phyloP scores from a whole-genome alignment of 2,329 filamentous ascomycete genomes.

The Fusarium devonianum region DNA sequence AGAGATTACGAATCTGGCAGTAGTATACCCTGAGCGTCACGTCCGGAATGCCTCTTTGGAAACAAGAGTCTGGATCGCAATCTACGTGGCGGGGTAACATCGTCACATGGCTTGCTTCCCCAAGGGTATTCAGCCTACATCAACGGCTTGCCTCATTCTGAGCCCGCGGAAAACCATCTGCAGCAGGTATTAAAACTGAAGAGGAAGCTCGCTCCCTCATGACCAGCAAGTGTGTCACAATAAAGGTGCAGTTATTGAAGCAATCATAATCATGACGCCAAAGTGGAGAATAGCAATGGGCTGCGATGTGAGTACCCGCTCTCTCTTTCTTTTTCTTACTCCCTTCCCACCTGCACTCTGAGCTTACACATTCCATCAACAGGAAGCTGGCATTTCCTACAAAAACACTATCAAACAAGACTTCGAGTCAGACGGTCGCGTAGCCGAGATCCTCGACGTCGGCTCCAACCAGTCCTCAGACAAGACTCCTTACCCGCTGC shows the following conservation, averaged over 20 bases:
- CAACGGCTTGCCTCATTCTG: constrained; percentile 10
- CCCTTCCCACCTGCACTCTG: no score
- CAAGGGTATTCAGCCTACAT: neutral
- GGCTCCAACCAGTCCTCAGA: constrained; percentile 71
- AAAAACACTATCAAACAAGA: constrained; percentile 80
- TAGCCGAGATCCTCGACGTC: constrained; percentile 75
- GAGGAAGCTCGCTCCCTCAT: neutral
- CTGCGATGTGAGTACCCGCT: constrained; percentile 56
- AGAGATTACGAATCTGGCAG: neutral
- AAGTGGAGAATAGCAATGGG: constrained; percentile 62
- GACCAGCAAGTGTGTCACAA: no score
- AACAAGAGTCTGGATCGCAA: neutral
- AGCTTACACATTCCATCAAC: neutral
- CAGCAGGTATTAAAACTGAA: constrained; percentile 8
- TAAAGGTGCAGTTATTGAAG: no score
- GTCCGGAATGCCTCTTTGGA: constrained; percentile 22
- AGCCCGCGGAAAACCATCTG: no score
- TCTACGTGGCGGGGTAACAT: neutral
- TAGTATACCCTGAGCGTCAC: neutral
- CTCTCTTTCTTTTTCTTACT: neutral
- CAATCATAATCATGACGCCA: constrained; percentile 54
- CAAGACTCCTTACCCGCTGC: constrained; percentile 83
- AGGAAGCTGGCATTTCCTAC: constrained; percentile 79
- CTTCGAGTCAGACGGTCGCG: constrained; percentile 71
- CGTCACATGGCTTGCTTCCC: constrained; percentile 7